Base-by-base conservation (phyloP, 768 basidiomycete species). In the Boletus fagicola region DNA sequence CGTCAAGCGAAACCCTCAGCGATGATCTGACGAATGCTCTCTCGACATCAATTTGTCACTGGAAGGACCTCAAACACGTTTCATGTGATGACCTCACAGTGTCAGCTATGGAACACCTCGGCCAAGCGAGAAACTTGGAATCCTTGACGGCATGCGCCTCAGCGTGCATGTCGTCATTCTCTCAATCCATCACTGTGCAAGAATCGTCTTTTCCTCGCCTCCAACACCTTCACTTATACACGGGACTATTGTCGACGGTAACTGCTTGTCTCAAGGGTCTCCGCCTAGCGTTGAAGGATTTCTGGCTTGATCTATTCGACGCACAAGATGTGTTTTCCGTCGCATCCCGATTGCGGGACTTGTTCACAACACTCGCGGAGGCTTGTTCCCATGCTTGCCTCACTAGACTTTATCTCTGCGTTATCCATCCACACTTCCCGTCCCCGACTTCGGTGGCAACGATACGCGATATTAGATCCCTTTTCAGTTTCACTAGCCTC, bases 221-320 rank as follows among this genome's bases (percentile, higher is more conserved):
- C 33, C 55, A 45, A 35, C 31, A 22, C 46, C 66, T 67, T 50
- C 66, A 67, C 43, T 18, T 67, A 3, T 68, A 68, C 51, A 46
- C 64, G 1, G 57, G 49, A 26, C 45, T 52, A 2, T 39, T 68
- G 28, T 59, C 64, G 10, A 58, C 57, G 1, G 51, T 54, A 0
- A 56, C 56, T 1, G 22, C 56, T 24, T 66, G 47, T 44, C 11
- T 67, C 5, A 18, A 6, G 3, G 47, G 35, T 31, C 52, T 66
- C 13, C 58, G 26, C 20, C 52, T 67, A 2, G 31, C 48, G 12
- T 38, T 67, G 33, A 42, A 59, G 7, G 62, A 67, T 13, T 64
- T 67, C 24, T 51, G 58, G n/a, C 57, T 68, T 5, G 66, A 66
- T 31, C 20, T 69, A 0, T 66, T 68, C 26, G 62, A 67, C 20